Evolutionary conservation across 305 asterid genomes (phyloP).

Genomic region (Coffea humblotiana): DNA sequence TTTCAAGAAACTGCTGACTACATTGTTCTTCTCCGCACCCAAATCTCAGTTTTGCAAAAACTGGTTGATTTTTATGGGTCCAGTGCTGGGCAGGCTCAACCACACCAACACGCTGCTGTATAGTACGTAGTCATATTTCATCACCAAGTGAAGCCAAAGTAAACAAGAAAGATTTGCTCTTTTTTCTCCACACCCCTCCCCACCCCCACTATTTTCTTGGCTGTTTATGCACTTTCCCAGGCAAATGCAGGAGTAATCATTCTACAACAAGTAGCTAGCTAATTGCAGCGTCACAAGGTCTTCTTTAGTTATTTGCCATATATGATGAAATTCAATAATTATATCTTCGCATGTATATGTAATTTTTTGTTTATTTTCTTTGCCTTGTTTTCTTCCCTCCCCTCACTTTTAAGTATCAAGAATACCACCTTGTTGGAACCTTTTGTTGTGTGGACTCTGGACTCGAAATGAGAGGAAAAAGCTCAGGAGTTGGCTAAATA

Average conservation of each 20-base stretch:
- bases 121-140: constrained; percentile 24
- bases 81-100: constrained; percentile 18
- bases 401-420: background rate
- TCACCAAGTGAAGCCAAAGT: constrained; percentile 4
- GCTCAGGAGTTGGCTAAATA: constrained; percentile 1
- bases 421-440: background rate
- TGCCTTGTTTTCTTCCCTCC: background rate
- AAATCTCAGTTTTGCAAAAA: constrained; percentile 62
- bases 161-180: constrained; percentile 11
- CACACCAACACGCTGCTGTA: constrained; percentile 27
- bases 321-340: constrained; percentile 5
- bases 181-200: constrained; percentile 3
- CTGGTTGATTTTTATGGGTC: constrained; percentile 42
- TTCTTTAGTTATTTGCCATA: constrained; percentile 6
- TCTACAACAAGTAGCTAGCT: constrained; percentile 15
- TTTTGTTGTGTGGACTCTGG: background rate
- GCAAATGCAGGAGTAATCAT: constrained; percentile 19
- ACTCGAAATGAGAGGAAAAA: background rate
- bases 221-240: constrained; percentile 12
- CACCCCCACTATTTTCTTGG: background rate
- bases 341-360: background rate
- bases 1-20: constrained; percentile 68
- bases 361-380: background rate
- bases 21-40: constrained; percentile 58
- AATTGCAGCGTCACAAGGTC: constrained; percentile 16